A percentile compares a stretch with the other conserved stretches of the same genome.
These are phyloP conservation scores for Thamnidium elegans DNA, from an alignment of 192 early-diverging fungal genomes.

Conservation along the genomic window DNA sequence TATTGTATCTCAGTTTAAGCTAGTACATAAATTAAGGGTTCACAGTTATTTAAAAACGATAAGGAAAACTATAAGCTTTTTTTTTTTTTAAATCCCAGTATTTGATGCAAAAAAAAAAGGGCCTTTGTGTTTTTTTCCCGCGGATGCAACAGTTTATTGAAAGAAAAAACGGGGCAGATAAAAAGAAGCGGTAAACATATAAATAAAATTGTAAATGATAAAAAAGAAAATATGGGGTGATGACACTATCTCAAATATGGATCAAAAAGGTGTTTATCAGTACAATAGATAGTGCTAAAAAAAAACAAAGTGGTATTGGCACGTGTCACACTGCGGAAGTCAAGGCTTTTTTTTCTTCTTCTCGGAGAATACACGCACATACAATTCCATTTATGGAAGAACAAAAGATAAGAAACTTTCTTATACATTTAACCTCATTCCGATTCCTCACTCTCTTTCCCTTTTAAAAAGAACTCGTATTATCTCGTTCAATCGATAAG, in stretches of 20 bases:
- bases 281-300: not conserved
- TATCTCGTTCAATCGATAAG: too few species aligned
- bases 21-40: not conserved
- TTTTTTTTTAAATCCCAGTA: too few species aligned
- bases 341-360: slow-evolving; percentile 5
- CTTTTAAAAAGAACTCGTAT: too few species aligned
- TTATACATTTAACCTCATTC: not conserved
- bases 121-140: too few species aligned
- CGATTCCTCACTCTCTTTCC: not conserved
- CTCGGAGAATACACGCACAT: not conserved
- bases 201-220: not conserved
- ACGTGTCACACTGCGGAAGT: too few species aligned
- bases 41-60: not conserved
- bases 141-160: not conserved
- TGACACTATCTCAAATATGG: not conserved
- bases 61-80: too few species aligned
- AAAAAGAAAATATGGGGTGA: not conserved
- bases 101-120: too few species aligned
- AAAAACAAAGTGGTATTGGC: too few species aligned
- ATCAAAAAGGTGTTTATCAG: not conserved
- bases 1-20: not conserved
- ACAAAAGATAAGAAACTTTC: too few species aligned
- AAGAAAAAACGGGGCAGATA: not conserved
- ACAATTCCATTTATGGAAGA: too few species aligned
- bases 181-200: not conserved